Evolutionary conservation across 2,329 filamentous ascomycete species (phyloP).

Genomic region (Lachnellula willkommii): DNA sequence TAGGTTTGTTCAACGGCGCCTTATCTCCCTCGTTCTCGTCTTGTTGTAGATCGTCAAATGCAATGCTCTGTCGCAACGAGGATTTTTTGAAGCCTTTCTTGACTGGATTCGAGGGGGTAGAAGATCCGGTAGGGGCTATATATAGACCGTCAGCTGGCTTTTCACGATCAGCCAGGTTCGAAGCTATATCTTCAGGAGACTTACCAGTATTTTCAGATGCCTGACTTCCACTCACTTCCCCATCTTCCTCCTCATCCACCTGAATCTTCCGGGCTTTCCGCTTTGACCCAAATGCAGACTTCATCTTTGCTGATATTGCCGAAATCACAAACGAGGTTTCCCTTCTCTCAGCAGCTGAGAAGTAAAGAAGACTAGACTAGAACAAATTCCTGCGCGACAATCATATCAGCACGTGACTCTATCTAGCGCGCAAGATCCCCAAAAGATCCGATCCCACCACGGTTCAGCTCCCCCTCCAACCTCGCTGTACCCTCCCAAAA

Average conservation of each 20-base stretch:
- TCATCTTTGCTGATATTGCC: slow-evolving; percentile 19
- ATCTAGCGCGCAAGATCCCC: background rate
- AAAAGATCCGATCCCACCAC: slow-evolving; percentile 4
- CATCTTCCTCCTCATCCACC: slow-evolving; percentile 60
- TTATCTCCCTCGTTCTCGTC: slow-evolving; percentile 23
- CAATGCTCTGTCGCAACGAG: slow-evolving; percentile 51
- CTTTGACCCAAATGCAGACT: slow-evolving; percentile 45
- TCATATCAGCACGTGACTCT: slow-evolving; percentile 27
- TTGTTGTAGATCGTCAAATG: slow-evolving; percentile 32
- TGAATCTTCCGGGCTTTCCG: slow-evolving; percentile 74
- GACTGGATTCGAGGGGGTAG: slow-evolving; percentile 34
- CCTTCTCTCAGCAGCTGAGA: too few relatives aligned
- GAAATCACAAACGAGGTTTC: too few relatives aligned
- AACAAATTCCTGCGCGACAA: background rate
- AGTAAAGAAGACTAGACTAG: background rate
- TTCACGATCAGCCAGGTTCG: slow-evolving; percentile 26
- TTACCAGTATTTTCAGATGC: slow-evolving; percentile 22
- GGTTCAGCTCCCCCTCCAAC: background rate
- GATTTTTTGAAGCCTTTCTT: slow-evolving; percentile 55
- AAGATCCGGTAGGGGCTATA: slow-evolving; percentile 14
- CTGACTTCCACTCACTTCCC: slow-evolving; percentile 30
- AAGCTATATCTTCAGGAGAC: slow-evolving; percentile 17
- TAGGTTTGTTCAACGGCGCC: slow-evolving; percentile 35
- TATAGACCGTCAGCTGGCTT: slow-evolving; percentile 22
- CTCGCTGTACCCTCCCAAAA: slow-evolving; percentile 9